These are phyloP conservation scores for Perilla frutescens DNA, from an alignment of 257 asterid genomes.

Conservation along the genomic window DNA sequence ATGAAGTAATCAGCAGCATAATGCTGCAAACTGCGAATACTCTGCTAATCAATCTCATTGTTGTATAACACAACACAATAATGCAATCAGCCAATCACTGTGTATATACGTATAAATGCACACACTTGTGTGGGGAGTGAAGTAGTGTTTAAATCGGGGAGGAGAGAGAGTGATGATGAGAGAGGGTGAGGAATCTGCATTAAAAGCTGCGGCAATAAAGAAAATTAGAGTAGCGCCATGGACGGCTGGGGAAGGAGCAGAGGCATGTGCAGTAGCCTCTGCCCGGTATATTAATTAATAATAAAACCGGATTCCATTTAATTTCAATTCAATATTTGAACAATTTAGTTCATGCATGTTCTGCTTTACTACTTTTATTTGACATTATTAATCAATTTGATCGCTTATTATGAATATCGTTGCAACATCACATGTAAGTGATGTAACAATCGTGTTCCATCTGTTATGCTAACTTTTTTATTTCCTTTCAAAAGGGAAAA, in stretches of 20 bases:
- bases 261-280: constrained; percentile 34
- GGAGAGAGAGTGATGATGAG: constrained; percentile 14
- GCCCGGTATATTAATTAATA: not conserved
- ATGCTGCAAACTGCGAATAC: constrained; percentile 29
- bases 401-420: not conserved
- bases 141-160: constrained; percentile 22
- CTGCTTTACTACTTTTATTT: not conserved
- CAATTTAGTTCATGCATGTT: not conserved
- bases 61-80: not conserved
- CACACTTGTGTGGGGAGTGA: not conserved
- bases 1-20: constrained; percentile 26
- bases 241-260: constrained; percentile 35
- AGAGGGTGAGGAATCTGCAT: constrained; percentile 38
- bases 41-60: constrained; percentile 21
- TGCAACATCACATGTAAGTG: not conserved
- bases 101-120: not conserved
- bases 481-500: not conserved
- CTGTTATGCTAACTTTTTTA: not conserved
- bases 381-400: not conserved
- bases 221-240: constrained; percentile 31
- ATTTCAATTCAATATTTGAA: not conserved
- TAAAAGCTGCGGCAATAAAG: constrained; percentile 26
- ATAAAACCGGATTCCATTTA: not conserved
- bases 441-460: not conserved
- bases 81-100: too few species aligned